Percentiles rank a stretch among this genome's conserved stretches.
phyloP scores from a whole-genome alignment of 1,139 yeast genomes.

The Candida tropicalis region DNA sequence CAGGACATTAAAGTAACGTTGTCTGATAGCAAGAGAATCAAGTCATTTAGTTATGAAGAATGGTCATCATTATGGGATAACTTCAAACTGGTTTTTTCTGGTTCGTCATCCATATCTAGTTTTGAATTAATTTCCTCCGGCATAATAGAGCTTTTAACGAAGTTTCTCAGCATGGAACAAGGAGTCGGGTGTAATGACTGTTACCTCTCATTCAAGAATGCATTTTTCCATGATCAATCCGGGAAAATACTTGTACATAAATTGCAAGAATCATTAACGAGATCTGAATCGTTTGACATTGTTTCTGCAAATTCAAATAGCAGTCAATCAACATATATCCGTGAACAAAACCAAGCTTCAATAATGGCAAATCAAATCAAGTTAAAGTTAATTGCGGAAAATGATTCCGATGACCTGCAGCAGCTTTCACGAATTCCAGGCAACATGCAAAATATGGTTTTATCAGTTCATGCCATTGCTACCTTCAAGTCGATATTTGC shows the following conservation, averaged over 20 bases:
- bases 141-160: conserved; percentile 50
- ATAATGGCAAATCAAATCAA: conserved; percentile 76
- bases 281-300: conserved; percentile 78
- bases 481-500: conserved; percentile 73
- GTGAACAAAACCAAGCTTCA: conserved; percentile 43
- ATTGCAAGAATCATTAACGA: conserved; percentile 73
- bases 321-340: conserved; percentile 16
- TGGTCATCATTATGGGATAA: conserved; percentile 54
- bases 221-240: conserved; percentile 38
- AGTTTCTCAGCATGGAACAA: conserved; percentile 36
- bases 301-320: conserved; percentile 51
- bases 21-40: conserved; percentile 13
- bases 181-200: conserved; percentile 28
- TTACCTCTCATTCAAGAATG: conserved; percentile 48
- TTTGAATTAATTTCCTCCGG: conserved; percentile 79
- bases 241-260: conserved; percentile 39
- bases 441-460: conserved; percentile 43
- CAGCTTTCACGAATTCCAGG: conserved; percentile 28
- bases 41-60: conserved; percentile 26
- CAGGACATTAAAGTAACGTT: conserved; percentile 21
- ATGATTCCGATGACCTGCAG: conserved; percentile 16
- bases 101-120: conserved; percentile 52
- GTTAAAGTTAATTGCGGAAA: conserved; percentile 49
- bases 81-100: conserved; percentile 35
- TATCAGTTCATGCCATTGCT: conserved; percentile 89